A percentile compares a stretch with the other conserved stretches of the same genome.
Evolutionary conservation across 495 filamentous ascomycete species (phyloP).

Genomic region (Neurospora terricola): DNA sequence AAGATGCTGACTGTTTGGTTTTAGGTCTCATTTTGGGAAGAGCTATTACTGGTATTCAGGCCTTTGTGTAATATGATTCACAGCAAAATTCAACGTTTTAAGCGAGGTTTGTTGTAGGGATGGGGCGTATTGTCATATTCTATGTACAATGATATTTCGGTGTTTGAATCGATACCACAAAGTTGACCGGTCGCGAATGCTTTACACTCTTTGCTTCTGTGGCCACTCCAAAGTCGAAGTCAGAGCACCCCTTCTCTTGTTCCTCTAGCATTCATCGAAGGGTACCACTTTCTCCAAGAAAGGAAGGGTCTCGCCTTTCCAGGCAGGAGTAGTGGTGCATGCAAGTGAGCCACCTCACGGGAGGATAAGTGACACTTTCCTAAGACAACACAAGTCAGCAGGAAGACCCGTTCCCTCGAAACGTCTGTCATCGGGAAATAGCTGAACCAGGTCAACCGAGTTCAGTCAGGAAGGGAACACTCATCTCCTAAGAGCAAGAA

Average conservation of each 20-base stretch:
- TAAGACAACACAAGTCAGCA: neutral
- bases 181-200: neutral
- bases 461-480: neutral
- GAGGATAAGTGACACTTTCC: neutral
- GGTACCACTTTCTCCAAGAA: neutral
- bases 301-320: neutral
- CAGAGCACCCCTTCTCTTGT: neutral
- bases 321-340: neutral
- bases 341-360: neutral
- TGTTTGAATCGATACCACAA: neutral
- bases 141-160: neutral
- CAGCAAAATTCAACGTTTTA: too few species aligned
- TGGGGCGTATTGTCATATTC: neutral
- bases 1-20: conserved; percentile 3
- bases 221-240: neutral
- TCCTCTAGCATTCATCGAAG: neutral
- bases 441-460: neutral
- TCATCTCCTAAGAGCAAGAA: neutral
- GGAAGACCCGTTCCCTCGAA: neutral
- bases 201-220: neutral
- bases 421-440: neutral
- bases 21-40: conserved; percentile 51
- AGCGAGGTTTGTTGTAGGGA: neutral
- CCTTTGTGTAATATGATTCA: conserved; percentile 34
- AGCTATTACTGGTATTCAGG: conserved; percentile 52